Evolutionary conservation across 176 grass and related monocot species (phyloP).

Genomic region (Oryza australiensis): DNA sequence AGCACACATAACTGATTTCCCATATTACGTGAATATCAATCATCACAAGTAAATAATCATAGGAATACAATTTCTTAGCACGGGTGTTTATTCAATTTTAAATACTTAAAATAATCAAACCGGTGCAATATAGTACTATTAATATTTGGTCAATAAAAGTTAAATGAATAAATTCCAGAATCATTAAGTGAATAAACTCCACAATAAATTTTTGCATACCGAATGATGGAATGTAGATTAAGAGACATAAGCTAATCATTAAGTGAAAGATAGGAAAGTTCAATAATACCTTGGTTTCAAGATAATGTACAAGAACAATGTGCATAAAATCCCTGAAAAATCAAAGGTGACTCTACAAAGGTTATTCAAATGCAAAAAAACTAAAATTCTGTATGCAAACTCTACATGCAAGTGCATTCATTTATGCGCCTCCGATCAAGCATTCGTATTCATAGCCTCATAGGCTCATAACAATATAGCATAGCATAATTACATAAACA

Average conservation of each 20-base stretch:
- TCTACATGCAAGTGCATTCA: neutral
- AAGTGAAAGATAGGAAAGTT: neutral
- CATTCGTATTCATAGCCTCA: neutral
- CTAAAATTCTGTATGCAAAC: neutral
- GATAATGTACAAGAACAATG: conserved; percentile 80
- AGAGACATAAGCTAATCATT: conserved; percentile 8
- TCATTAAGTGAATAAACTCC: too few relatives aligned
- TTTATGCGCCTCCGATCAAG: neutral
- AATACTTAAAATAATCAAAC: neutral
- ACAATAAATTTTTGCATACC: neutral
- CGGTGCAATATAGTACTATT: neutral
- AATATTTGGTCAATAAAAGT: too few relatives aligned
- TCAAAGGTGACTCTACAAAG: neutral
- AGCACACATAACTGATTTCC: neutral
- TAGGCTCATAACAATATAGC: neutral
- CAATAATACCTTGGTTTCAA: conserved; percentile 58
- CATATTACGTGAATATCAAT: neutral
- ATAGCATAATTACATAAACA: neutral
- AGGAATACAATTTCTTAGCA: neutral
- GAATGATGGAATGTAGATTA: neutral
- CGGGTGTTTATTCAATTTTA: neutral
- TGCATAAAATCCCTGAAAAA: conserved; percentile 74
- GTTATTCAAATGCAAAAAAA: conserved; percentile 7
- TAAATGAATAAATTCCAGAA: too few relatives aligned
- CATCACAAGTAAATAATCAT: neutral